A percentile compares a stretch with the other conserved stretches of the same genome.
phyloP scores from a whole-genome alignment of 2,329 filamentous ascomycete genomes.

The Acrocalymma vagum region DNA sequence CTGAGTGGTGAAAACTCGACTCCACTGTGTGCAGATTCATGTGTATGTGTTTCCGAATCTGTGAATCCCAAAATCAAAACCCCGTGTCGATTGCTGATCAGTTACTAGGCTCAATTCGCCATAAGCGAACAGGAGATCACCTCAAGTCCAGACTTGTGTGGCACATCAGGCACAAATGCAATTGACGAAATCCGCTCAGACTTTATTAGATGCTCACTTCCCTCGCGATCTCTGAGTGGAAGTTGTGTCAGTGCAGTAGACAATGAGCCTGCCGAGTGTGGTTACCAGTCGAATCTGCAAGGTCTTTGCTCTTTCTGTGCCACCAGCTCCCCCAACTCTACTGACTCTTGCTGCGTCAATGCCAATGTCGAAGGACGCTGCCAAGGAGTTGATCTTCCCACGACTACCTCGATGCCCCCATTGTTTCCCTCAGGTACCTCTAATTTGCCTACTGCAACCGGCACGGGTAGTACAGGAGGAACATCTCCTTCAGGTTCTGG shows the following conservation, averaged over 20 bases:
- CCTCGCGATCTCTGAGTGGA: slow-evolving; percentile 77
- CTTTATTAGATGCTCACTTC: slow-evolving; percentile 87
- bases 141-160: slow-evolving; percentile 77
- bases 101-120: slow-evolving; percentile 76
- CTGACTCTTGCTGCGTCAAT: slow-evolving; percentile 92
- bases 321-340: slow-evolving; percentile 85
- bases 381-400: slow-evolving; percentile 78
- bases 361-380: slow-evolving; percentile 79
- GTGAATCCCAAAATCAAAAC: slow-evolving; percentile 19
- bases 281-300: slow-evolving; percentile 74
- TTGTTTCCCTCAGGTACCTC: slow-evolving; percentile 71
- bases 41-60: slow-evolving; percentile 63
- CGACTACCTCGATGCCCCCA: slow-evolving; percentile 68
- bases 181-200: slow-evolving; percentile 86
- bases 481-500: slow-evolving; percentile 51
- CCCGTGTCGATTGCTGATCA: slow-evolving; percentile 40
- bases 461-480: slow-evolving; percentile 40
- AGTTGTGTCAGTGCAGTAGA: slow-evolving; percentile 77
- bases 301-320: slow-evolving; percentile 90
- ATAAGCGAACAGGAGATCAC: slow-evolving; percentile 88
- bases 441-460: slow-evolving; percentile 52
- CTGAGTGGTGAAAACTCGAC: slow-evolving; percentile 70
- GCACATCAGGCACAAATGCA: slow-evolving; percentile 70
- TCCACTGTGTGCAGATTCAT: slow-evolving; percentile 89
- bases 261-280: slow-evolving; percentile 90